Conservation (phyloP, 2,329 filamentous ascomycete species). For the Sporothrix mexicana region DNA sequence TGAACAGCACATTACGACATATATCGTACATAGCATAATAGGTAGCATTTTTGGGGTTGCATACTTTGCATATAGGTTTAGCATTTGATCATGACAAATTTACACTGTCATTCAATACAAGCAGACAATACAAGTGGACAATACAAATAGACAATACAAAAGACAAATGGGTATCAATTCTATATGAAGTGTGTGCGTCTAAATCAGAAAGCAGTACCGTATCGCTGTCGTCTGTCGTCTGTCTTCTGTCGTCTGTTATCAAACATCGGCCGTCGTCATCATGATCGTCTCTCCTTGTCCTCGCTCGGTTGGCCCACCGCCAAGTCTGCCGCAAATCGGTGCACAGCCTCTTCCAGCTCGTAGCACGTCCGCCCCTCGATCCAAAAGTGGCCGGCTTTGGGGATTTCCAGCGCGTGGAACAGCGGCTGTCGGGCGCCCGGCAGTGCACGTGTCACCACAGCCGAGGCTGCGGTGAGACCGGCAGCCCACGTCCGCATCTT, state of each 20-base stretch:
- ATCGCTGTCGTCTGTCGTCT: background rate
- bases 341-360: conserved; percentile 45
- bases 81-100: background rate
- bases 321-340: conserved; percentile 42
- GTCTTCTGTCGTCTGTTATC: too few species aligned
- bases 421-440: conserved; percentile 35
- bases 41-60: background rate
- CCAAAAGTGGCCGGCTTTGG: conserved; percentile 62
- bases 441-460: background rate
- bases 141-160: background rate
- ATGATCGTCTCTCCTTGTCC: background rate
- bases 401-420: conserved; percentile 53
- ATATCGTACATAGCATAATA: background rate
- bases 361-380: conserved; percentile 50
- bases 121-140: background rate
- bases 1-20: too few species aligned
- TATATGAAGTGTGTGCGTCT: background rate
- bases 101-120: background rate
- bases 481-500: conserved; percentile 70
- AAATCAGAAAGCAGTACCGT: background rate
- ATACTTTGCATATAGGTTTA: background rate
- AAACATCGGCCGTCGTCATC: background rate
- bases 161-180: conserved; percentile 28
- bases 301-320: background rate
- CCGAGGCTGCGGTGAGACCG: conserved; percentile 51